phyloP scores from a whole-genome alignment of 2,329 filamentous ascomycete genomes.

The Beauveria sp. region DNA sequence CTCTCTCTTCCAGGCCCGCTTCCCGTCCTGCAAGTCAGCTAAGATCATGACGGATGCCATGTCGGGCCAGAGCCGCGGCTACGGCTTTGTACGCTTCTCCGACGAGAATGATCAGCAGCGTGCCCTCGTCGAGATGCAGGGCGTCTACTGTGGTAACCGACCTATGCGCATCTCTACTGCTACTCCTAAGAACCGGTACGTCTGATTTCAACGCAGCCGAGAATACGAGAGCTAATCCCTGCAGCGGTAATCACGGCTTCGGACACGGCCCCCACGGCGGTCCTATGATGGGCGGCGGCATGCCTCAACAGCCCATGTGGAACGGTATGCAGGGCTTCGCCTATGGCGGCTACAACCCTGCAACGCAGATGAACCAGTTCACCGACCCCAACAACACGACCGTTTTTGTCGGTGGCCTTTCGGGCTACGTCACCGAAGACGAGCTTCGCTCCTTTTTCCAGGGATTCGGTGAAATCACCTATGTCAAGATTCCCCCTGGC shows the following conservation, averaged over 20 bases:
- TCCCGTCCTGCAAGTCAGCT: conserved; percentile 95
- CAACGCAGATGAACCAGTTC: conserved; percentile 88
- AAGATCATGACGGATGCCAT: conserved; percentile 99
- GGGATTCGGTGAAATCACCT: conserved; percentile 98
- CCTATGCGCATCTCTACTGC: conserved; percentile 98
- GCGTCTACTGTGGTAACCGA: conserved; percentile 96
- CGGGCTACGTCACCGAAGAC: conserved; percentile 96
- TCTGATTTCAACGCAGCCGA: background rate
- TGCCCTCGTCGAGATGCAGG: conserved; percentile 95
- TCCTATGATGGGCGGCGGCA: conserved; percentile 38
- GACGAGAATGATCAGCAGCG: conserved; percentile 95
- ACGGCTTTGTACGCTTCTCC: conserved; percentile 95
- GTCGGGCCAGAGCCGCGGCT: conserved; percentile 93
- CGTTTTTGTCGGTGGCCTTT: conserved; percentile 94
- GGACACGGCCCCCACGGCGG: conserved; percentile 34
- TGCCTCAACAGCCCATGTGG: conserved; percentile 41
- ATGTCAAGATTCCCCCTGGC: conserved; percentile 98
- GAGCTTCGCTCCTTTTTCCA: conserved; percentile 99
- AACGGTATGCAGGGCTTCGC: conserved; percentile 29
- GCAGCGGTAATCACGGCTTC: conserved; percentile 32
- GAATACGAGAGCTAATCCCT: conserved; percentile 13
- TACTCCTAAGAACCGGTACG: conserved; percentile 82
- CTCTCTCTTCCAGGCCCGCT: conserved; percentile 92
- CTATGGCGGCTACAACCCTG: conserved; percentile 40
- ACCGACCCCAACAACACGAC: conserved; percentile 99